Base-by-base conservation (phyloP, 2,329 filamentous ascomycete genomes). In the Remersonia thermophila region DNA sequence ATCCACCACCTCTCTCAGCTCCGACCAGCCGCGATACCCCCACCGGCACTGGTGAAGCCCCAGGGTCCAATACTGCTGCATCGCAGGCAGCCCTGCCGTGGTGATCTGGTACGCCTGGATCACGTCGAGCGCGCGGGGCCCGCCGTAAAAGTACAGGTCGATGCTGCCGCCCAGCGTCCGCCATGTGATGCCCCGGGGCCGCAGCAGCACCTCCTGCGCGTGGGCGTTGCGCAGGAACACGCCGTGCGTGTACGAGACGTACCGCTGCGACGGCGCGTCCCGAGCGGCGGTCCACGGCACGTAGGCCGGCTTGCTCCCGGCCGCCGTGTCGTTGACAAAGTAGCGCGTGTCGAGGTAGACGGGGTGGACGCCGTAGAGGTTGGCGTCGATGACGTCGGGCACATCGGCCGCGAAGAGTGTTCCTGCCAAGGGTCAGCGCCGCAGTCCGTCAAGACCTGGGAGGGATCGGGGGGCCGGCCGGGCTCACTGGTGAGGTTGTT, bases 31-130 rank as follows among this genome's bases (percentile, higher is more conserved):
- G 27, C 68, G 61, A 53, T 91, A 91, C 1, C 83, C 84, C 77
- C 83, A 91, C 40, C 82, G 70, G 48, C 83, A 89, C 53, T 93
- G 83, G 46, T 93, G 84, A 52, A 71, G 89, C 1, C 85, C 85
- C 41, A 93, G 74, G 0, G 78, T 75, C 66, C 75, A 89, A 59
- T 91, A 91, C 46, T 82, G 77, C 51, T 87, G 80, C 73, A 89
- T 77, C 0, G 77, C 77, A 1, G 83, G 83, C 4, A 83, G 60
- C 0, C 83, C 83, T 35, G 79, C 63, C 2, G 77, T 71, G 36
- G 70, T 76, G 38, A 61, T 56, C 43, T 83, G 77, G 52, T 89
- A 91, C 27, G 80, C 69, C 52, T 73, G 74, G 12, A 75, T 82
- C 16, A 86, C 76, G 10, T 78, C 71, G 6, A 70, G 65, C 39